Evolutionary conservation across 2,329 filamentous ascomycete species (phyloP).

Genomic region (Epichloe coenophiala): DNA sequence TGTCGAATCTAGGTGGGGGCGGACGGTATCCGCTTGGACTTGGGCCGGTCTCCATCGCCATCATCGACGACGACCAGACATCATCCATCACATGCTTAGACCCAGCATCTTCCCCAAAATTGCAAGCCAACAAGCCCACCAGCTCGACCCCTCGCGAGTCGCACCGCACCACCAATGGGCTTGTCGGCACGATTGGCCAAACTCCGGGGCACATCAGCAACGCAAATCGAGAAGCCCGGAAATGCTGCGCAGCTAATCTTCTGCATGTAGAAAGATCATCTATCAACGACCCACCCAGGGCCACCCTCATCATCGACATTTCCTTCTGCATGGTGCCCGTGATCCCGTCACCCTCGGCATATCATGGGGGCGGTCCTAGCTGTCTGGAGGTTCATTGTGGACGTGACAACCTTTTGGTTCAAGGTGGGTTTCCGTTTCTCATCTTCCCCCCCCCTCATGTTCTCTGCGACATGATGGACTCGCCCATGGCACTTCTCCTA

Average conservation of each 20-base stretch:
- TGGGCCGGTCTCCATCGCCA: background rate
- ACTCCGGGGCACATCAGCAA: background rate
- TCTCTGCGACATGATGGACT: conserved; percentile 9
- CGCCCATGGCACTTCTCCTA: conserved; percentile 8
- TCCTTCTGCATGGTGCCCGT: conserved; percentile 11
- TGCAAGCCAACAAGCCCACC: background rate
- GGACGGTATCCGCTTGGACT: background rate
- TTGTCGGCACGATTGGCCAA: background rate
- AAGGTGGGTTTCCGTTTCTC: conserved; percentile 30
- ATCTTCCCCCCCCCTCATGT: background rate
- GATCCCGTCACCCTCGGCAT: conserved; percentile 18
- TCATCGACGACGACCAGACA: conserved; percentile 4
- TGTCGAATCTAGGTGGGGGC: background rate
- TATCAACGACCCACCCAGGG: background rate
- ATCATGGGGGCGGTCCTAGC: conserved; percentile 31
- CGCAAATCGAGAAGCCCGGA: background rate
- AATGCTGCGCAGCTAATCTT: background rate
- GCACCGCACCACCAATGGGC: background rate
- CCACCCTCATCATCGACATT: background rate
- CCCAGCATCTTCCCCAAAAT: background rate
- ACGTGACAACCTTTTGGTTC: conserved; percentile 51
- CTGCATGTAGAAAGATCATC: background rate
- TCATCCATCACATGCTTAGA: conserved; percentile 17
- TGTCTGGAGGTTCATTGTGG: conserved; percentile 44
- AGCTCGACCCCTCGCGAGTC: background rate